These are phyloP conservation scores for Corchorus olitorius DNA, from an alignment of 345 rosid species.

Conservation along the genomic window DNA sequence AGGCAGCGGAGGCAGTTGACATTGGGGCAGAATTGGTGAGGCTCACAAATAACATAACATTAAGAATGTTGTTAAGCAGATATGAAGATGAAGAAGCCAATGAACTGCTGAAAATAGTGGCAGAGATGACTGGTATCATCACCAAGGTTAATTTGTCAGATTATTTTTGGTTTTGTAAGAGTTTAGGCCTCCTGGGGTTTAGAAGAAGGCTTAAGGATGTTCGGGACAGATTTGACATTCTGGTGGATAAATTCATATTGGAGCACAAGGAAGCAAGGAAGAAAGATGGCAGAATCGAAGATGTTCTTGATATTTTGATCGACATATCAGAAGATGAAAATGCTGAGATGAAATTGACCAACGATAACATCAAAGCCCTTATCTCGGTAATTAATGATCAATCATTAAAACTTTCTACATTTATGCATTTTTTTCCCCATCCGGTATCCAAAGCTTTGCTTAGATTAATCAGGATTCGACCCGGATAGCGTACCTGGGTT, in stretches of 20 bases:
- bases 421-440: not conserved
- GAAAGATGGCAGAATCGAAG: constrained; percentile 32
- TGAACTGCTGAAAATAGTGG: constrained; percentile 55
- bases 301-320: constrained; percentile 63
- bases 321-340: constrained; percentile 66
- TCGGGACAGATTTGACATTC: constrained; percentile 51
- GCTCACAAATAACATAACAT: constrained; percentile 59
- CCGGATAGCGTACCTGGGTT: too few relatives aligned
- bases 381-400: constrained; percentile 59
- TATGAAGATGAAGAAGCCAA: constrained; percentile 36
- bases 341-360: constrained; percentile 58
- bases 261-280: constrained; percentile 50
- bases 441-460: too few relatives aligned
- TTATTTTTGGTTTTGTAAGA: constrained; percentile 63
- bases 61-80: constrained; percentile 59
- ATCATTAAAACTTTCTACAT: not conserved
- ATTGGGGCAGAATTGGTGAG: constrained; percentile 55
- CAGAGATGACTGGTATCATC: constrained; percentile 57
- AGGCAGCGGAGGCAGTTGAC: constrained; percentile 38
- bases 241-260: constrained; percentile 68
- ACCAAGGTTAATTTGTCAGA: constrained; percentile 61
- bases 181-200: constrained; percentile 62
- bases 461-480: too few relatives aligned
- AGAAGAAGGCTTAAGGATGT: constrained; percentile 61
- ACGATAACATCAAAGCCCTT: constrained; percentile 75